A percentile compares a stretch with the other conserved stretches of the same genome.
These are phyloP conservation scores for Pichia paraexigua DNA, from an alignment of 805 yeast species.

Conservation along the genomic window DNA sequence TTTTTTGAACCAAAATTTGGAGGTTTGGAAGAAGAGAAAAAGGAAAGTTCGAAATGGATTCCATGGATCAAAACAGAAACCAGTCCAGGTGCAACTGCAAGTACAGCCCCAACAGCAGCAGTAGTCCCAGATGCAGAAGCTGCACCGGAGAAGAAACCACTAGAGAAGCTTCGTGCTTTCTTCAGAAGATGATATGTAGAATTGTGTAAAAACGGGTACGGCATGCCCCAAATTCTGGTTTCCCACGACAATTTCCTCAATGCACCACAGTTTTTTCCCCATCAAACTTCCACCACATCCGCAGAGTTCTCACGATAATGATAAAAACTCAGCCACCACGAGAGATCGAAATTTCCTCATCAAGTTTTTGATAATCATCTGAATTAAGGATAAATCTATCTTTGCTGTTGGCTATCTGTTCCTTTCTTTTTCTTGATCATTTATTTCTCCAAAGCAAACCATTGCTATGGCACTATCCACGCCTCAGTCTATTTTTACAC, in stretches of 20 bases:
- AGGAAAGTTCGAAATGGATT: conserved; percentile 2
- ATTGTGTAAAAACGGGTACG: not conserved
- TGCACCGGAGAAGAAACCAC: not conserved
- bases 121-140: not conserved
- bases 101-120: not conserved
- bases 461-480: not conserved
- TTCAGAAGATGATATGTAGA: not conserved
- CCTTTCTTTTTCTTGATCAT: not conserved
- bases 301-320: not conserved
- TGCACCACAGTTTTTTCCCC: not conserved
- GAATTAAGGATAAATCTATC: not conserved
- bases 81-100: not conserved
- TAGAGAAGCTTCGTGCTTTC: not conserved
- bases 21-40: conserved; percentile 6
- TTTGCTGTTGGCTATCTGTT: too few species aligned
- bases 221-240: too few species aligned
- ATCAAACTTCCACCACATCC: not conserved
- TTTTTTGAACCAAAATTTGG: conserved; percentile 30
- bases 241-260: too few species aligned
- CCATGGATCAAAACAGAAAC: not conserved
- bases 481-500: conserved; percentile 3
- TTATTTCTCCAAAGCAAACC: not conserved
- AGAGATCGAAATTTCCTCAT: not conserved
- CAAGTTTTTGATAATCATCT: not conserved
- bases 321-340: not conserved